Percentiles rank a stretch among this genome's conserved stretches.
Evolutionary conservation across 495 filamentous ascomycete species (phyloP).

Genomic region (Penicilliopsis zonata): DNA sequence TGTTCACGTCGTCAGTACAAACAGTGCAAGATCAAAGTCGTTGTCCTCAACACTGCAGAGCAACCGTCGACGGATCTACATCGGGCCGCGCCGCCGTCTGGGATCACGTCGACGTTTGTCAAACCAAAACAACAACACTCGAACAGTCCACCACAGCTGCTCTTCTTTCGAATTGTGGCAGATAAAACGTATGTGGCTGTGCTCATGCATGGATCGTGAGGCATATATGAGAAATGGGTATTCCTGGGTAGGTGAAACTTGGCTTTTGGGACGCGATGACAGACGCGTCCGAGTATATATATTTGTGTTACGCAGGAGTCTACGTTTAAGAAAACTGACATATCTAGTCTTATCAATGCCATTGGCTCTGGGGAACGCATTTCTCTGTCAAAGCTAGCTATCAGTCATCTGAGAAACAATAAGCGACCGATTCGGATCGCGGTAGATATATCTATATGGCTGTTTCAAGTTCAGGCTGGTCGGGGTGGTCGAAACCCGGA

Average conservation of each 20-base stretch:
- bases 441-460: slow-evolving; percentile 95
- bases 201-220: background rate
- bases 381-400: slow-evolving; percentile 72
- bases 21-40: background rate
- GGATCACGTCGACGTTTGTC: too few species aligned
- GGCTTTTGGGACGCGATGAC: too few species aligned
- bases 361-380: slow-evolving; percentile 72
- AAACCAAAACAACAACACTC: background rate
- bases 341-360: slow-evolving; percentile 68
- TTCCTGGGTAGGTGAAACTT: slow-evolving; percentile 32
- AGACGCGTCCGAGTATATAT: slow-evolving; percentile 11
- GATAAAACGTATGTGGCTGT: background rate
- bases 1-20: too few species aligned
- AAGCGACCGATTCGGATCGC: slow-evolving; percentile 72
- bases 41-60: background rate
- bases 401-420: slow-evolving; percentile 57
- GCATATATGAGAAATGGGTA: slow-evolving; percentile 29
- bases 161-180: background rate
- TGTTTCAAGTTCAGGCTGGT: slow-evolving; percentile 82
- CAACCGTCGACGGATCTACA: slow-evolving; percentile 22
- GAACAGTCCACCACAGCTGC: background rate
- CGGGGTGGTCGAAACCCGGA: slow-evolving; percentile 86
- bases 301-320: slow-evolving; percentile 1
- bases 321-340: slow-evolving; percentile 7
- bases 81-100: slow-evolving; percentile 36